A percentile compares a stretch with the other conserved stretches of the same genome.
phyloP scores from a whole-genome alignment of 345 rosid genomes.

The Sisymbrium altissimum region DNA sequence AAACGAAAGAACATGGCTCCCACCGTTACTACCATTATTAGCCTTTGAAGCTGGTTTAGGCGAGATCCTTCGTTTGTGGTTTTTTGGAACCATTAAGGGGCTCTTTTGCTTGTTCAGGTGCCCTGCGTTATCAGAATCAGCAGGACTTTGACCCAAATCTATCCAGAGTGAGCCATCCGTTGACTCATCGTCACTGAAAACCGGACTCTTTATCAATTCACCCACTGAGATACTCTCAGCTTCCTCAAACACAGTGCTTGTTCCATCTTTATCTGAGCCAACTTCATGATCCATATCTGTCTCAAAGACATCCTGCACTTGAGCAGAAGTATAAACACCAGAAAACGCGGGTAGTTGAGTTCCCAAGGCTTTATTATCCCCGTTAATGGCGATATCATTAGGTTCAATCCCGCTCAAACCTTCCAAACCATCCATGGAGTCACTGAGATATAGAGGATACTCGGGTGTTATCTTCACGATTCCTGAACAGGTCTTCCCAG shows the following conservation, averaged over 20 bases:
- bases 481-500: constrained; percentile 88
- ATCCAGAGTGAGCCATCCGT: constrained; percentile 88
- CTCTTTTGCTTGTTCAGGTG: constrained; percentile 54
- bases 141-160: constrained; percentile 94
- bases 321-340: constrained; percentile 82
- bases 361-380: constrained; percentile 59
- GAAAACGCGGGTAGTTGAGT: constrained; percentile 90
- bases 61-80: constrained; percentile 50
- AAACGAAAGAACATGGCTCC: constrained; percentile 67
- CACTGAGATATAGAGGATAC: constrained; percentile 88
- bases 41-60: constrained; percentile 57
- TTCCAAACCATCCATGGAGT: constrained; percentile 84
- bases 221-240: constrained; percentile 88
- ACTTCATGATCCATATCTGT: constrained; percentile 86
- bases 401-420: constrained; percentile 50
- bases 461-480: constrained; percentile 97
- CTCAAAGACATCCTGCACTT: constrained; percentile 90
- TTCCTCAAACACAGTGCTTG: constrained; percentile 93
- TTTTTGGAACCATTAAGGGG: constrained; percentile 64
- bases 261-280: constrained; percentile 77
- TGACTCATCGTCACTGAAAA: constrained; percentile 96
- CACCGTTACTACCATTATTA: constrained; percentile 59
- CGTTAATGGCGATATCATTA: constrained; percentile 52
- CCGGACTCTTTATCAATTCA: constrained; percentile 95
- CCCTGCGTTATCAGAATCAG: constrained; percentile 59